These are phyloP conservation scores for Lenzites betulinus DNA, from an alignment of 768 basidiomycete genomes.

Conservation along the genomic window DNA sequence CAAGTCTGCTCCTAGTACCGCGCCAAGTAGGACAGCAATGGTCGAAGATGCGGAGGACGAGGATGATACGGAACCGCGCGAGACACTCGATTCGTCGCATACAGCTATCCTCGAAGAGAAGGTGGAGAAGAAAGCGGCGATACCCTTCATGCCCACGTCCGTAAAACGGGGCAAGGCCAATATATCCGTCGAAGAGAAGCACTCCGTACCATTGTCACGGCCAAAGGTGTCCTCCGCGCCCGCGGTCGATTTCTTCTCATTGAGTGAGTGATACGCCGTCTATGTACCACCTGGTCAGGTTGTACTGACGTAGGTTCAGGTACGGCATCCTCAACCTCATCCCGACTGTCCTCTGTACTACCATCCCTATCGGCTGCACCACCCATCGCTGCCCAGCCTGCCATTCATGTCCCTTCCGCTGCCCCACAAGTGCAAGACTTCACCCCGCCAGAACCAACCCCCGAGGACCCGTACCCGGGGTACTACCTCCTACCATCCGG, in stretches of 20 bases:
- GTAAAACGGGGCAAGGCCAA: conserved; percentile 62
- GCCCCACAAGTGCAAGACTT: conserved; percentile 72
- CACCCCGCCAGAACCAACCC: conserved; percentile 71
- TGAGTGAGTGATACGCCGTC: conserved; percentile 42
- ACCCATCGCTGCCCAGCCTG: conserved; percentile 7
- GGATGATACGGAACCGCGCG: conserved; percentile 3
- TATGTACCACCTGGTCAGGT: not conserved
- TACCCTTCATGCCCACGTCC: conserved; percentile 60
- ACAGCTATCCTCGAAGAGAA: conserved; percentile 19
- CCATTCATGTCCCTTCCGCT: conserved; percentile 41
- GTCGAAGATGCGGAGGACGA: conserved; percentile 31
- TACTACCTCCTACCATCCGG: conserved; percentile 87
- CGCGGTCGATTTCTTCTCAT: conserved; percentile 66
- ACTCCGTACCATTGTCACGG: conserved; percentile 14
- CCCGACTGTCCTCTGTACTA: not conserved
- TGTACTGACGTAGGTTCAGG: conserved; percentile 16
- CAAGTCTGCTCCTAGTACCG: conserved; percentile 34
- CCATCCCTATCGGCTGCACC: conserved; percentile 17
- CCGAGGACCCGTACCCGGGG: conserved; percentile 78
- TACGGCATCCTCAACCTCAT: conserved; percentile 31
- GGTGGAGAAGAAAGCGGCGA: conserved; percentile 31
- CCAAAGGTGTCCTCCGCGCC: conserved; percentile 34
- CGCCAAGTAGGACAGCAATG: conserved; percentile 25
- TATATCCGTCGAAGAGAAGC: conserved; percentile 35
- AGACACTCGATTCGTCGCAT: conserved; percentile 10